Percentiles rank a stretch among this genome's conserved stretches.
These are phyloP conservation scores for Jaminaea rosea DNA, from an alignment of 1,284 basidiomycete genomes.

Conservation along the genomic window DNA sequence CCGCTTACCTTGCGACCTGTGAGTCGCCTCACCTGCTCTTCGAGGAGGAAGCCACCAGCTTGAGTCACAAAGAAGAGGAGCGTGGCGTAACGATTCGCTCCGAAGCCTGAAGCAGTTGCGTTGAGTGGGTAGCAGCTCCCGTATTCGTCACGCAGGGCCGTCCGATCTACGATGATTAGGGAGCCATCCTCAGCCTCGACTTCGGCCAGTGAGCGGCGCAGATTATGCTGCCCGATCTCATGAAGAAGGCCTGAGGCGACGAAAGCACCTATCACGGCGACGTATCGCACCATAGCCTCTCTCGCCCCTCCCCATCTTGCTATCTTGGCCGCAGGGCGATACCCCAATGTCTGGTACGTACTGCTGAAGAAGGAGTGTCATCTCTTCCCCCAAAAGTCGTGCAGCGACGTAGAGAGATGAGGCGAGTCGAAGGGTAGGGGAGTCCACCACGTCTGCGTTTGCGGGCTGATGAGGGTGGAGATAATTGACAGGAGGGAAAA, in stretches of 20 bases:
- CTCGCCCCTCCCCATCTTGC: not conserved
- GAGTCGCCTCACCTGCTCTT: not conserved
- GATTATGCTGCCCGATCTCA: not conserved
- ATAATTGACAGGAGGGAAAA: not conserved
- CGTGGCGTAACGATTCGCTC: not conserved
- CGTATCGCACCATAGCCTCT: not conserved
- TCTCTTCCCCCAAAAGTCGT: slow-evolving; percentile 13
- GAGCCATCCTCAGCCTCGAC: not conserved
- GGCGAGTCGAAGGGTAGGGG: slow-evolving; percentile 9
- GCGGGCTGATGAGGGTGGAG: slow-evolving; percentile 2
- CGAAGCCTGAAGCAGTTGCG: not conserved
- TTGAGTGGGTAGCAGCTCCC: too few species aligned
- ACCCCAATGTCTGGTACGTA: not conserved
- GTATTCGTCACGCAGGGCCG: too few species aligned
- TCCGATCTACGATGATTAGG: not conserved
- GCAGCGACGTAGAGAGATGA: slow-evolving; percentile 11
- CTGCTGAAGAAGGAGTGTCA: slow-evolving; percentile 17
- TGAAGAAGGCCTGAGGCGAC: too few species aligned
- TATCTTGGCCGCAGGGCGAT: not conserved
- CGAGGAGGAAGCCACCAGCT: not conserved
- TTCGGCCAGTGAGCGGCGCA: not conserved
- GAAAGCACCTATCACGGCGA: too few species aligned
- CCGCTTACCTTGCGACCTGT: too few species aligned
- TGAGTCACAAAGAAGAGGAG: not conserved
- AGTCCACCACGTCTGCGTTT: slow-evolving; percentile 12